Percentiles rank a stretch among this genome's conserved stretches.
These are phyloP conservation scores for Nelumbo lutea DNA, from an alignment of 164 flowering plant genomes.

Conservation along the genomic window DNA sequence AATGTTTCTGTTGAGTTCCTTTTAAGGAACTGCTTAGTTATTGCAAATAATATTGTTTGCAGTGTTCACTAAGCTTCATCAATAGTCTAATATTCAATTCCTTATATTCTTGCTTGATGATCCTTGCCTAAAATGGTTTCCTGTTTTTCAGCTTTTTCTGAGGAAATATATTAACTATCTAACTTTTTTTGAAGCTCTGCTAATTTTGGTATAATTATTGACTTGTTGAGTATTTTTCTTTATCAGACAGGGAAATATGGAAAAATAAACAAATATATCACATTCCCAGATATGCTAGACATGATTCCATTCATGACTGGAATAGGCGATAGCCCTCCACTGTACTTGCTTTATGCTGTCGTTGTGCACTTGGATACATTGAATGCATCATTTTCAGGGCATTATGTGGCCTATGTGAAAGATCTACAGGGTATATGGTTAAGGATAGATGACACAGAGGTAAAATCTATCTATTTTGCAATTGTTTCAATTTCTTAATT, in stretches of 20 bases:
- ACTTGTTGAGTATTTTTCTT: slow-evolving; percentile 12
- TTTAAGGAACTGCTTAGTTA: no score
- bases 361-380: slow-evolving; percentile 79
- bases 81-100: neutral
- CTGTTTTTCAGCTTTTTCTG: neutral
- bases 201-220: neutral
- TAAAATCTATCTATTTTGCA: slow-evolving; percentile 20
- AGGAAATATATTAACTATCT: neutral
- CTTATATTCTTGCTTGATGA: neutral
- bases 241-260: slow-evolving; percentile 83
- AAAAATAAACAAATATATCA: slow-evolving; percentile 72
- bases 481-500: neutral
- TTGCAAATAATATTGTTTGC: neutral
- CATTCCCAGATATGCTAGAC: slow-evolving; percentile 84
- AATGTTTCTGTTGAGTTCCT: no score
- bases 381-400: slow-evolving; percentile 91
- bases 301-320: slow-evolving; percentile 86
- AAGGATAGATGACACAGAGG: slow-evolving; percentile 82
- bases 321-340: slow-evolving; percentile 64
- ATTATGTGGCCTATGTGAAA: slow-evolving; percentile 82
- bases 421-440: slow-evolving; percentile 75
- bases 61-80: neutral
- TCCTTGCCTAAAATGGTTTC: neutral
- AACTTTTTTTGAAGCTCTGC: neutral
- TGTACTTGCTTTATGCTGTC: slow-evolving; percentile 79